Evolutionary conservation across 1,284 basidiomycete species (phyloP), one percentile per base, ranked within the genome.

Genomic region (Cerrena zonata): DNA sequence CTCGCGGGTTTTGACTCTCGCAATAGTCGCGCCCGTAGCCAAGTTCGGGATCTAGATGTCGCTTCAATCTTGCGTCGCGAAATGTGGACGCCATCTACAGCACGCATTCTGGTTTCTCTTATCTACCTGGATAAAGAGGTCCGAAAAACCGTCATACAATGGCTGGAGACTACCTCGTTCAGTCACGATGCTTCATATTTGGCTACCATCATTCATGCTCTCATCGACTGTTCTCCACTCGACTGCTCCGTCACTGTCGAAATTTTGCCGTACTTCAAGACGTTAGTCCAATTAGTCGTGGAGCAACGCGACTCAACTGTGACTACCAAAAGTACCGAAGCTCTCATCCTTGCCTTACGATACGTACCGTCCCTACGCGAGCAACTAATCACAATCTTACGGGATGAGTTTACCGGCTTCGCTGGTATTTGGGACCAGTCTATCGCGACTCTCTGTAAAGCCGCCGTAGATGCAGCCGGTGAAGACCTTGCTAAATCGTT

Each of bases 31-130:
- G 30, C 30, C 30, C 15, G 7, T 34, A 34, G 7, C 30, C 30
- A 34, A 7, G 39, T 41, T 22, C 39, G 10, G 7, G 48, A 52
- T 27, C 52, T 69, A 50, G 53, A 69, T 1, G 45, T 70, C 13
- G 54, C 59, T 12, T 55, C 56, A 5, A 65, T 77, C 43, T 64
- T 82, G 10, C 54, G 52, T 0, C 67, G 68, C 46, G 58, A 68
- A 15, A 48, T 54, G 0, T 80, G 77, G 77, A 69, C 72, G 0
- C 54, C 59, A 2, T 62, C 71, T 2, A 75, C 72, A 0, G 65
- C 69, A 2, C 65, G 61, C n/a, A 71, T 74, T 26, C 57, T 79
- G 11, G 54, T 65, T 11, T 63, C 63, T 18, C 53, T 80, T 2
- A 51, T 79, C n/a, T 82, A 81, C 57, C 60, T 60, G 27, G 62